Base-by-base conservation (phyloP, 257 asterid genomes). In the Leptodermis oblonga region DNA sequence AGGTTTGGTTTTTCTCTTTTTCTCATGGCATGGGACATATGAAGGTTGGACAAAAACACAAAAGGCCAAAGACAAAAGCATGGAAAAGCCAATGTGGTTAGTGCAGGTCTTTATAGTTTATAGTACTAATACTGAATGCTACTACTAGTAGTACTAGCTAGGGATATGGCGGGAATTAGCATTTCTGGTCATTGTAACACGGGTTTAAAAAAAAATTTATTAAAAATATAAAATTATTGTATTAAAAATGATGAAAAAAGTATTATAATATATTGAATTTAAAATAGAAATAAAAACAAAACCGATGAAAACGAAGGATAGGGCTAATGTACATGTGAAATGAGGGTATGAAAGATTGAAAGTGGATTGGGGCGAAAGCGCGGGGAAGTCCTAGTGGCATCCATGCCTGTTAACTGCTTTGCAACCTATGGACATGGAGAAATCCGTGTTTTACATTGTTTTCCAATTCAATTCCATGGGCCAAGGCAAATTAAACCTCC, bases 11-110 rank as follows among this genome's bases (percentile, higher is more conserved):
- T 48, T 48, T 17, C 37, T 28, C 69, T 62, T 71, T 79, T 73
- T 70, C 73, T 73, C 76, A 82, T 73, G 81, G 59, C 30, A 52
- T 52, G 59, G 82, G 88, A 82, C 86, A 85, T 65, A 72, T 76
- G 91, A 30, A n/a, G n/a, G 89, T 83, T 87, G 82, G 90, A 77
- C 78, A 75, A 82, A 79, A 84, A 82, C 82, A 84, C 70, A 82
- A 80, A 80, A 80, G 88, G 85, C 82, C 85, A 90, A 52, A 52
- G n/a, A 22, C 30, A 52, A 87, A 81, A 87, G 91, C 83, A 86
- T 73, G 82, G 81, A 83, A 84, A 85, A 78, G 88, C 58, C 62
- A 76, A 67, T 56, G 73, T 74, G 84, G 80, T 79, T 83, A 83
- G 82, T 82, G 76, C 70, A 70, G 70, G 71, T 70, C 84, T 84